Percentiles rank a stretch among this genome's conserved stretches.
Evolutionary conservation across 2,329 filamentous ascomycete species (phyloP).

Genomic region (Trichoderma hamatum): DNA sequence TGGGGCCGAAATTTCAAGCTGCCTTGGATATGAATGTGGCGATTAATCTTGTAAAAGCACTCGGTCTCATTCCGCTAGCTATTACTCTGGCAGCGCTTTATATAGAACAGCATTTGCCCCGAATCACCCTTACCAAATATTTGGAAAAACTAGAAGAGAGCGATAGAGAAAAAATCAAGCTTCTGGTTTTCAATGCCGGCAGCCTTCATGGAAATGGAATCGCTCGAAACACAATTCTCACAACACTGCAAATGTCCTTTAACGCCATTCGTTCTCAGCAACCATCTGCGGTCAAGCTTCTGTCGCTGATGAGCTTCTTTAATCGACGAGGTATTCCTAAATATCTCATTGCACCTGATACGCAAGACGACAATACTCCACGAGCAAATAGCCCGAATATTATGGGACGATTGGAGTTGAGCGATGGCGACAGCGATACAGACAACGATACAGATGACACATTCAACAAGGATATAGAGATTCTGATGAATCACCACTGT

Average conservation of each 20-base stretch:
- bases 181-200: background rate
- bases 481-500: background rate
- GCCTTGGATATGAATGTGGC: background rate
- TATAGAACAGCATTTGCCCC: background rate
- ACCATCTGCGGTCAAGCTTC: constrained; percentile 44
- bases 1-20: background rate
- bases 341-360: background rate
- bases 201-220: background rate
- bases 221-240: background rate
- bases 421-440: background rate
- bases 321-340: constrained; percentile 46
- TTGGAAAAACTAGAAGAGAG: background rate
- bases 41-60: background rate
- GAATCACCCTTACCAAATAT: background rate
- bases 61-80: background rate
- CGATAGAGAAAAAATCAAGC: constrained; percentile 18
- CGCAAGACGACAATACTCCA: background rate
- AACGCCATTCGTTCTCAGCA: constrained; percentile 40
- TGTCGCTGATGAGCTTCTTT: constrained; percentile 53
- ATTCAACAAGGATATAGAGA: constrained; percentile 1
- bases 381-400: background rate
- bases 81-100: constrained; percentile 4
- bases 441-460: background rate
- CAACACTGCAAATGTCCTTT: constrained; percentile 28
- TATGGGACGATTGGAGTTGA: background rate